These are phyloP conservation scores for Spergularia marina DNA, from an alignment of 148 eudicot species.

Conservation along the genomic window DNA sequence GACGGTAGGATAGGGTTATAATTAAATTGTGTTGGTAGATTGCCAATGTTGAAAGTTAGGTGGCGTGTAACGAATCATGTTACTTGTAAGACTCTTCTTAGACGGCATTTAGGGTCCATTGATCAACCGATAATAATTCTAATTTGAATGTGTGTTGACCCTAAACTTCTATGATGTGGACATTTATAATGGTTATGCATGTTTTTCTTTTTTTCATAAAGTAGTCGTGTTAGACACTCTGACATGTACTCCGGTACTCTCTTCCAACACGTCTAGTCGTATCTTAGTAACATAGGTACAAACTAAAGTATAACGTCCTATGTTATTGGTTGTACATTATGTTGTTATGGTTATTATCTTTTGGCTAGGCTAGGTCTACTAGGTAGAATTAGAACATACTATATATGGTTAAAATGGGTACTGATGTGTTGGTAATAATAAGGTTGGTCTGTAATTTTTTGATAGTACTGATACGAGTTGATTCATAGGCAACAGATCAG, in stretches of 20 bases:
- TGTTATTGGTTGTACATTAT: too few species aligned
- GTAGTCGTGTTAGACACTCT: too few species aligned
- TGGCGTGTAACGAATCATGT: constrained; percentile 6
- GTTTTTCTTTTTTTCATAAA: too few species aligned
- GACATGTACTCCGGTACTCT: too few species aligned
- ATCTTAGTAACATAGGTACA: too few species aligned
- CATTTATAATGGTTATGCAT: background rate
- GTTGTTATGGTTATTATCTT: too few species aligned
- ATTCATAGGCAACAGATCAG: constrained; percentile 36
- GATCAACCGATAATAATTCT: background rate
- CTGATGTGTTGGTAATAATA: background rate
- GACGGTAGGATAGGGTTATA: background rate
- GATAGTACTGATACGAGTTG: constrained; percentile 3
- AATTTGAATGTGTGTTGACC: background rate
- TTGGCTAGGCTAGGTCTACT: too few species aligned
- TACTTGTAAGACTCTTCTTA: constrained; percentile 5
- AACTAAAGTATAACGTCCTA: too few species aligned
- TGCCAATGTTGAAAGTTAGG: constrained; percentile 6
- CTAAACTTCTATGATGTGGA: constrained; percentile 8
- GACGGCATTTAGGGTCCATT: constrained; percentile 12
- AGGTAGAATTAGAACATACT: too few species aligned
- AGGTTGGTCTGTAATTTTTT: background rate
- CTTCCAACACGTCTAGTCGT: too few species aligned
- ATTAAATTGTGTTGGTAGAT: background rate
- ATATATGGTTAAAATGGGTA: too few species aligned